Conservation (phyloP, 108 stramenopile genomes). For the Cyclotella cryptica region DNA sequence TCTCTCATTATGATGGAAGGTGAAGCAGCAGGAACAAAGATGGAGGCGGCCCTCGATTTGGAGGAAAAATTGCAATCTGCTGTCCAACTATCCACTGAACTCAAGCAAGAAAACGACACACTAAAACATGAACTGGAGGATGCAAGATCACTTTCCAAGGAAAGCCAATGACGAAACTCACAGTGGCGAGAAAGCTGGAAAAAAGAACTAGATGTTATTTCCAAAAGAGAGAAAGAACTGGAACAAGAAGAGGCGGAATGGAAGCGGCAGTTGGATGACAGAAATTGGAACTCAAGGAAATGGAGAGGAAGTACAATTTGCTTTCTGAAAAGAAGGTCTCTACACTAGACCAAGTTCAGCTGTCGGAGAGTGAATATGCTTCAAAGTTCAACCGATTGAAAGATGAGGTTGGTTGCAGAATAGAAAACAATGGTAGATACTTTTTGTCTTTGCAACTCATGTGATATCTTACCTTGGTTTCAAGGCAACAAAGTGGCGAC, state of each 20-base stretch:
- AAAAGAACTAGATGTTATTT: conserved; percentile 31
- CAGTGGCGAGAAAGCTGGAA: conserved; percentile 47
- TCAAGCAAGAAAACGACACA: conserved; percentile 32
- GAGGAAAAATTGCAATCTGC: conserved; percentile 22
- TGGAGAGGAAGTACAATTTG: conserved; percentile 13
- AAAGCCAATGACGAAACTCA: conserved; percentile 6
- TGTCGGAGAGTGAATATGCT: conserved; percentile 17
- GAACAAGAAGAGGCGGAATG: conserved; percentile 20
- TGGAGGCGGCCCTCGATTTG: background rate
- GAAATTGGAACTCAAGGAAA: conserved; percentile 18
- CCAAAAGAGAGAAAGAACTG: conserved; percentile 33
- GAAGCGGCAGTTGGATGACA: conserved; percentile 32
- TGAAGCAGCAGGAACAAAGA: background rate
- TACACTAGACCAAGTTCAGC: background rate
- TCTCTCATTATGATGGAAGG: background rate
- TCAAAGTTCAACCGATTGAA: conserved; percentile 21
- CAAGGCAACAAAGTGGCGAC: conserved; percentile 38
- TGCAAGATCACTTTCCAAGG: conserved; percentile 5
- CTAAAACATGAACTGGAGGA: conserved; percentile 16
- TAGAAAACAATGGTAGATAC: too few relatives aligned
- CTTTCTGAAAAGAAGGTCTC: background rate
- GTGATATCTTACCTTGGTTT: background rate
- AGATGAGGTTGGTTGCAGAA: conserved; percentile 12
- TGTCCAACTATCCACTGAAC: conserved; percentile 15
- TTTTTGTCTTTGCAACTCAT: background rate